Base-by-base conservation (phyloP, 768 basidiomycete genomes). In the Mycena galericulata region DNA sequence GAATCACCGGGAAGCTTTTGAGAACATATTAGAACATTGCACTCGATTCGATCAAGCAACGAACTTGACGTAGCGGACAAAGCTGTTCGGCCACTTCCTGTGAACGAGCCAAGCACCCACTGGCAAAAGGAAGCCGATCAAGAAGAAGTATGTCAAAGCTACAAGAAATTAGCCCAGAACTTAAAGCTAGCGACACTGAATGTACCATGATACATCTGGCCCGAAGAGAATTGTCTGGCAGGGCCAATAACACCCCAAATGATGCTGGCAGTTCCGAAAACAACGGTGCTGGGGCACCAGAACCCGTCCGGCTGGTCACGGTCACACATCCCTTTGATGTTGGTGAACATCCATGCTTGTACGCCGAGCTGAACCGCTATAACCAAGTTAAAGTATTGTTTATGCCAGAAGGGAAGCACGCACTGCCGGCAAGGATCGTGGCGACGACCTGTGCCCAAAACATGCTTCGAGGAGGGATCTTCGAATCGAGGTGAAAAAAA, bases 231-330 rank as follows among this genome's bases (percentile, higher is more conserved):
- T 75, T 89, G 85, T n/a, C 88, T 84, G 34, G 79, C 81, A 8
- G 94, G 94, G 1, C 94, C 93, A 62, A 96, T 92, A 68, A 93
- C 91, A 67, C 94, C 92, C 90, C 90, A 94, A 69, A 95, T 86
- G 68, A 95, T 87, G 65, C 88, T 89, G 24, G 93, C 93, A 3
- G 92, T 92, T 40, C 91, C 92, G 76, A 95, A 94, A 10, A 93
- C 90, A 67, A 89, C 82, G 7, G 90, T 91, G 15, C 65, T 77
- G 0, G 92, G 92, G 76, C 93, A 94, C 61, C 87, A 90, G 78
- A 93, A 94, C 22, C 87, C 86, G 72, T 90, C 85, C 72, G 76
- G 80, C 78, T 92, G 88, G 53, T 81, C 69, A 9, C 81, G 76
- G 14, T 70, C 71, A 77, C 92, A 93, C 76, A 93, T 87, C 34